phyloP scores from a whole-genome alignment of 495 filamentous ascomycete species.

The Tuber brumale region DNA sequence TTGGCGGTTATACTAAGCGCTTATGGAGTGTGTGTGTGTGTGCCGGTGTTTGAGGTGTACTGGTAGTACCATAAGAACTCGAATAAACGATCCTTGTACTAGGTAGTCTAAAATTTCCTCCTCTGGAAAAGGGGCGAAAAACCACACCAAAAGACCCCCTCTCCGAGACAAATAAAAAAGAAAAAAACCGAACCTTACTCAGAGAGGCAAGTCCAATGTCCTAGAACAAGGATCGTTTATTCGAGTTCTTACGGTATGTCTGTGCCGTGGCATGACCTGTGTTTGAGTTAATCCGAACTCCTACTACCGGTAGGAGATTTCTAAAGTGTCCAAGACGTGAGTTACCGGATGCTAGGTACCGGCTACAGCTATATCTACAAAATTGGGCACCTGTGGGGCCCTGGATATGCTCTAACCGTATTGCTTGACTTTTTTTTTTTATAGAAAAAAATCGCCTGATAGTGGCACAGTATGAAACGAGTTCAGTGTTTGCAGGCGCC shows the following conservation, averaged over 20 bases:
- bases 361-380: neutral
- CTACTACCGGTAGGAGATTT: neutral
- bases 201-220: no score
- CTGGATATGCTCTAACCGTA: neutral
- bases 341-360: neutral
- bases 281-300: neutral
- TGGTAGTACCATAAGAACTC: no score
- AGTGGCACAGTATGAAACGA: neutral
- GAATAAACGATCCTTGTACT: no score
- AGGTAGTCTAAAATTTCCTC: no score
- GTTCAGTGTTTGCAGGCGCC: neutral
- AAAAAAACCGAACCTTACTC: no score
- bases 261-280: no score
- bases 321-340: neutral
- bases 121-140: no score
- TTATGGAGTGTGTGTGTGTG: neutral
- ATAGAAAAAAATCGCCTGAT: neutral
- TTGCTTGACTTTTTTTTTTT: neutral
- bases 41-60: neutral
- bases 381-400: neutral
- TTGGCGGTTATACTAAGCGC: neutral
- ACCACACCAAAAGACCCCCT: no score
- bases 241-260: no score
- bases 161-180: no score
- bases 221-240: no score